Percentiles rank a stretch among this genome's conserved stretches.
Evolutionary conservation across 805 yeast genomes (phyloP).

Genomic region (Myxozyma sirexii): DNA sequence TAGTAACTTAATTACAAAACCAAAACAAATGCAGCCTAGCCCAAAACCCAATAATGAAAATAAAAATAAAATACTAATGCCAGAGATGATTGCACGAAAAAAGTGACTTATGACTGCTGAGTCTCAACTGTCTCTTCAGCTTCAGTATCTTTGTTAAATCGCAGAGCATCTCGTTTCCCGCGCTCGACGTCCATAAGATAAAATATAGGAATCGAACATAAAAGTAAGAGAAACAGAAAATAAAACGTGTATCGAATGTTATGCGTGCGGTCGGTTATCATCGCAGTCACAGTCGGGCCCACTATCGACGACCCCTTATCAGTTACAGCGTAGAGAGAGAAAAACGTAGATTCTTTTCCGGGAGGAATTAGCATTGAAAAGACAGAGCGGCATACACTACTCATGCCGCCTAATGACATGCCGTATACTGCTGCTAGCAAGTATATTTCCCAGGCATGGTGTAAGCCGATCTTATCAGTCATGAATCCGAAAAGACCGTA

Average conservation of each 20-base stretch:
- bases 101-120: background rate
- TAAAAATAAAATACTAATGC: background rate
- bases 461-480: slow-evolving; percentile 58
- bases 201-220: slow-evolving; percentile 62
- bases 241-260: slow-evolving; percentile 74
- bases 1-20: no score
- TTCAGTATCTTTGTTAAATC: slow-evolving; percentile 43
- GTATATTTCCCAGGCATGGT: slow-evolving; percentile 68
- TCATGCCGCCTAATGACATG: slow-evolving; percentile 69
- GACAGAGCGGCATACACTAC: slow-evolving; percentile 68
- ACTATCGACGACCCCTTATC: slow-evolving; percentile 77
- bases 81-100: background rate
- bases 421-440: slow-evolving; percentile 75
- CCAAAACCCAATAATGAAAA: background rate
- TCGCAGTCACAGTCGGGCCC: slow-evolving; percentile 74
- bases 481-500: slow-evolving; percentile 72
- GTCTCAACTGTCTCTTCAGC: slow-evolving; percentile 28
- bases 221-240: slow-evolving; percentile 57
- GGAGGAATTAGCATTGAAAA: slow-evolving; percentile 70
- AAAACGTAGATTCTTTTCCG: slow-evolving; percentile 75
- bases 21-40: background rate
- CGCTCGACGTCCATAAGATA: slow-evolving; percentile 58
- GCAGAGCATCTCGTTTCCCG: slow-evolving; percentile 59
- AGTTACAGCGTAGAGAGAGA: slow-evolving; percentile 74
- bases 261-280: slow-evolving; percentile 72